Base-by-base conservation (phyloP, 306 rosid genomes). In the Parietaria judaica region DNA sequence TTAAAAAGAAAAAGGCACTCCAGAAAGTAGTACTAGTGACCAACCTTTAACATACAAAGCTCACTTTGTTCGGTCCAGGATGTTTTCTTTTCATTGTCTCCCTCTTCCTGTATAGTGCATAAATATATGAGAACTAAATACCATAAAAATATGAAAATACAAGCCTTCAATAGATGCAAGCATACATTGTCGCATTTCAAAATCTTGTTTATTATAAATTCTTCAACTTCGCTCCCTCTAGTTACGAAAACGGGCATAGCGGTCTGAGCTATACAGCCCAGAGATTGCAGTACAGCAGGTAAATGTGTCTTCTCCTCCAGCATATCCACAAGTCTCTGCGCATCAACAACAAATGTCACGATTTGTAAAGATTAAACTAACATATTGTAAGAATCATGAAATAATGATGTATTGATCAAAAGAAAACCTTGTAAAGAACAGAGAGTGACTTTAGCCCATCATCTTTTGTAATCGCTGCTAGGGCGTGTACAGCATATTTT, bases 241-340 rank as follows among this genome's bases (percentile, higher is more conserved):
- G 99, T 94, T 83, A 86, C 99, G 59, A 84, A 94, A 72, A 94
- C 83, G 61, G 99, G 87, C 95, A 94, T 94, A 58, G 99, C 97
- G 44, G 84, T 84, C 86, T 94, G 78, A 6, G 99, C 99, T 69
- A 89, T 88, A 64, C 99, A 94, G 71, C 99, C 99, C 63, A 94
- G 76, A 46, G 99, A 94, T 74, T 94, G 99, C 31, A 94, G 94
- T 54, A 94, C 86, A 45, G 94, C 84, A 79, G 99, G 97, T 58
- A 94, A 80, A 71, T 89, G 87, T 57, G 80, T 67, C 78, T 78
- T 83, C 72, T 88, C 90, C 68, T 88, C 95, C 72, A 88, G 85
- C 89, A 84, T 72, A 75, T 78, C 87, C 67, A 94, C 99, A 76
- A 94, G 99, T 76, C 81, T 83, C 99, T 94, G 90, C 68, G 74